phyloP scores from a whole-genome alignment of 2,329 filamentous ascomycete species.

The Xylaria digitata region DNA sequence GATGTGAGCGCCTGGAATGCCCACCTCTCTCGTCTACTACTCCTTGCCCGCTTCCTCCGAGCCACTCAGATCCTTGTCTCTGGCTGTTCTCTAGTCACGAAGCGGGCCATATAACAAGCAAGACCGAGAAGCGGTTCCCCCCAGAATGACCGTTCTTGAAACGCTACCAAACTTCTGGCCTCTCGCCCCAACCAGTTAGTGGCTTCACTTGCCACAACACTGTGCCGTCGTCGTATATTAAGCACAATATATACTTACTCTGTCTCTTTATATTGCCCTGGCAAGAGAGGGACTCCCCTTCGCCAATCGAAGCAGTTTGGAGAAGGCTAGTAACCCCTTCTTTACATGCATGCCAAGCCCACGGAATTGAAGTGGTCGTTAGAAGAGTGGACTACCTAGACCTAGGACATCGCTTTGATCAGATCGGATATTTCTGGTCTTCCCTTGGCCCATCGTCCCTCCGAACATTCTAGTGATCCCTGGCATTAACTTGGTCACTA shows the following conservation, averaged over 20 bases:
- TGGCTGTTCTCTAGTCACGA: slow-evolving; percentile 41
- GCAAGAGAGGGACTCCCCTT: slow-evolving; percentile 49
- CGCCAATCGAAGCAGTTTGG: slow-evolving; percentile 53
- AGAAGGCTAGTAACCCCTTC: slow-evolving; percentile 49
- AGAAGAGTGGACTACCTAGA: slow-evolving; percentile 46
- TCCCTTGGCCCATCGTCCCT: slow-evolving; percentile 56
- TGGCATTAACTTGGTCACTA: slow-evolving; percentile 49
- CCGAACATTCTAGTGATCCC: slow-evolving; percentile 50
- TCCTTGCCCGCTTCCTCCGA: slow-evolving; percentile 42
- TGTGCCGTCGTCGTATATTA: slow-evolving; percentile 56
- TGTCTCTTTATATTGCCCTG: slow-evolving; percentile 56
- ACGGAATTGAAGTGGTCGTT: slow-evolving; percentile 49
- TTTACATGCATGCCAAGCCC: slow-evolving; percentile 56
- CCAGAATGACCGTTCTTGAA: slow-evolving; percentile 40
- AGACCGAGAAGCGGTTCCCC: slow-evolving; percentile 42
- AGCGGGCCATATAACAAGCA: slow-evolving; percentile 48
- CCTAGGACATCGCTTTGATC: slow-evolving; percentile 49
- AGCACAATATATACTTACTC: slow-evolving; percentile 58
- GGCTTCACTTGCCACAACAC: slow-evolving; percentile 41
- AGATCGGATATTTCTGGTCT: slow-evolving; percentile 50
- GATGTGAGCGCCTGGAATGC: slow-evolving; percentile 38
- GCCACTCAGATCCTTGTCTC: slow-evolving; percentile 43
- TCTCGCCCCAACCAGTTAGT: slow-evolving; percentile 45
- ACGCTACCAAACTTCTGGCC: slow-evolving; percentile 45
- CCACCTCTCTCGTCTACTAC: slow-evolving; percentile 38